Evolutionary conservation across 768 basidiomycete genomes (phyloP), one percentile per base, ranked within the genome.

Genomic region (Brasilioporus rufonigricans): DNA sequence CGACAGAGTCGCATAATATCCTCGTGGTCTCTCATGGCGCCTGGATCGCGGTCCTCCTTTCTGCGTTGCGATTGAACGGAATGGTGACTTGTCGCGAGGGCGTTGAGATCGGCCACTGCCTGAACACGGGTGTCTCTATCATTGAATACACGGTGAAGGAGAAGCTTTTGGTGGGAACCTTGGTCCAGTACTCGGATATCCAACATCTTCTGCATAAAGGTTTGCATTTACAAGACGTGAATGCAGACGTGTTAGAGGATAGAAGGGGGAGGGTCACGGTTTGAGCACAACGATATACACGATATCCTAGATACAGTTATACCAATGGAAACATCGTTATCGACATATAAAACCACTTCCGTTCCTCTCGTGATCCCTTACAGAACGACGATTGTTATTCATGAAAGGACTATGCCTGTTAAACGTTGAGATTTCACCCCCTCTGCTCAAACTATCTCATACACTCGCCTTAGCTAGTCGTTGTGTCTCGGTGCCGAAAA

Each of bases 21-120:
- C 75, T 92, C 29, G 78, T 85, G 13, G 80, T 82, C 55, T 80
- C 83, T 39, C 89, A 92, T 52, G 87, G 87, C 2, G 87, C 80
- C 0, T 77, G 80, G 61, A 87, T 91, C 55, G 69, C 71, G 19
- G 72, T 74, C 27, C 73, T 91, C 50, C 72, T 86, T 53, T 72
- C 73, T 19, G 70, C 65, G 38, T 63, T 89, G 62, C 59, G 80
- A n/a, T 68, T 71, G 21, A 76, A 74, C 41, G 65, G 76, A 32
- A 65, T 73, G 59, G 58, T 79, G 48, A 59, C 52, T 45, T 74
- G 73, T 50, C 75, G 66, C 23, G 63, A 71, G 19, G 71, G 66
- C 13, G 52, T 70, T 14, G 38, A 61, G n/a, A 57, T 66, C 21
- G 65, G 67, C 43, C 65, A 44, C 24, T 68, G 36, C 44, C 26